These are phyloP conservation scores for Deuterostichococcus epilithicus DNA, from an alignment of 139 green algal genomes.

Conservation along the genomic window DNA sequence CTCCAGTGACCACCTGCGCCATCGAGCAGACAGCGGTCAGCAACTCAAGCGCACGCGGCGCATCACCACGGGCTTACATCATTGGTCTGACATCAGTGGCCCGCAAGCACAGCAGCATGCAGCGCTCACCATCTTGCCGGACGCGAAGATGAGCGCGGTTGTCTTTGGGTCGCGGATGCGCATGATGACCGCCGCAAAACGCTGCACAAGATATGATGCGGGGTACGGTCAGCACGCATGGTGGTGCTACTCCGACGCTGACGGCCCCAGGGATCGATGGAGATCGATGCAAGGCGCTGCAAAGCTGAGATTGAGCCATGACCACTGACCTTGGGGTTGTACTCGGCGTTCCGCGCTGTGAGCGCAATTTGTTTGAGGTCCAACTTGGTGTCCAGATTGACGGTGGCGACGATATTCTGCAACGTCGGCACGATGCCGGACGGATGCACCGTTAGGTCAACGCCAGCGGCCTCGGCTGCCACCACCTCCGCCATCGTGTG, in stretches of 20 bases:
- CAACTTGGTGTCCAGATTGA: conserved; percentile 90
- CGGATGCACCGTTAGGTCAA: conserved; percentile 47
- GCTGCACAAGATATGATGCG: conserved; percentile 58
- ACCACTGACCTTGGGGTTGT: conserved; percentile 93
- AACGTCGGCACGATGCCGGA: conserved; percentile 88
- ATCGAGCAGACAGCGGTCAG: too few species aligned
- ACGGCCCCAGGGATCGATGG: too few species aligned
- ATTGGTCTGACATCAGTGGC: too few species aligned
- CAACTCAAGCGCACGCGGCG: too few species aligned
- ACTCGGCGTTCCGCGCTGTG: conserved; percentile 96
- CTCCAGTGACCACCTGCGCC: conserved; percentile 80
- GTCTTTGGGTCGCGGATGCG: conserved; percentile 97
- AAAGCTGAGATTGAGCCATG: neutral
- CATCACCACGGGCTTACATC: too few species aligned
- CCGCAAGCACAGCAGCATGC: too few species aligned
- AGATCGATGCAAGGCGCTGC: neutral
- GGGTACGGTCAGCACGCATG: too few species aligned
- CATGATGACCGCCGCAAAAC: conserved; percentile 99
- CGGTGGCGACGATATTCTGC: conserved; percentile 96
- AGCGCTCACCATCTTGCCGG: conserved; percentile 95
- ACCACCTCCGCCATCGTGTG: neutral
- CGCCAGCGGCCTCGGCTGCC: neutral
- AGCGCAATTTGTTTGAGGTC: conserved; percentile 96
- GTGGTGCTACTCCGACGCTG: too few species aligned
- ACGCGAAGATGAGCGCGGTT: conserved; percentile 97